phyloP scores from a whole-genome alignment of 257 asterid species.

The Solanum ahanhuiri region DNA sequence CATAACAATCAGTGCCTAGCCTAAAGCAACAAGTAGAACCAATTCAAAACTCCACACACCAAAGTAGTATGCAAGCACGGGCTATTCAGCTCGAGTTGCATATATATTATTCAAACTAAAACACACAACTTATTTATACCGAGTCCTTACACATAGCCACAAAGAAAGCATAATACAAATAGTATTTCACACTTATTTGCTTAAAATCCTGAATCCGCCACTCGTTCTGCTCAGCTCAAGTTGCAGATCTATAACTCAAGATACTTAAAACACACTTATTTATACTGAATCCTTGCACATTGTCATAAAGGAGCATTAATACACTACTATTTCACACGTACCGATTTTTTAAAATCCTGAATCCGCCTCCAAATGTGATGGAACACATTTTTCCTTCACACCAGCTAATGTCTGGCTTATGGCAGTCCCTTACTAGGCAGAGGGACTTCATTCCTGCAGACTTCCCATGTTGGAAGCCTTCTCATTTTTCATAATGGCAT shows the following conservation, averaged over 20 bases:
- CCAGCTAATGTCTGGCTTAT: not conserved
- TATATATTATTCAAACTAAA: not conserved
- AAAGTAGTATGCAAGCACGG: not conserved
- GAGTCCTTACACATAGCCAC: not conserved
- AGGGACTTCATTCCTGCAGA: constrained; percentile 34
- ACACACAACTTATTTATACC: not conserved
- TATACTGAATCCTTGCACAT: not conserved
- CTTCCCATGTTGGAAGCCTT: constrained; percentile 82
- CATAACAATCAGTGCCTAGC: not conserved
- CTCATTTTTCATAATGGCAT: constrained; percentile 86
- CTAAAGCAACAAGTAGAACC: not conserved
- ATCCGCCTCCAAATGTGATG: constrained; percentile 1
- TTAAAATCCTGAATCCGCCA: not conserved
- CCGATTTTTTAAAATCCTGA: not conserved
- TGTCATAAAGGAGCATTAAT: not conserved
- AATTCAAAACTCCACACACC: not conserved
- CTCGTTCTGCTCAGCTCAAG: not conserved
- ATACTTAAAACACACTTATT: not conserved
- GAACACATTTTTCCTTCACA: not conserved
- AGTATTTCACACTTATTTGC: not conserved
- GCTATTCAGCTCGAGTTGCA: not conserved
- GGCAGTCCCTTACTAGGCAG: not conserved
- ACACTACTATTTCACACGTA: not conserved
- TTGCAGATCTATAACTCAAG: not conserved
- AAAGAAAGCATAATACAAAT: not conserved